Evolutionary conservation across 345 rosid genomes (phyloP), one percentile per base, ranked within the genome.

Genomic region (Excoecaria agallocha): DNA sequence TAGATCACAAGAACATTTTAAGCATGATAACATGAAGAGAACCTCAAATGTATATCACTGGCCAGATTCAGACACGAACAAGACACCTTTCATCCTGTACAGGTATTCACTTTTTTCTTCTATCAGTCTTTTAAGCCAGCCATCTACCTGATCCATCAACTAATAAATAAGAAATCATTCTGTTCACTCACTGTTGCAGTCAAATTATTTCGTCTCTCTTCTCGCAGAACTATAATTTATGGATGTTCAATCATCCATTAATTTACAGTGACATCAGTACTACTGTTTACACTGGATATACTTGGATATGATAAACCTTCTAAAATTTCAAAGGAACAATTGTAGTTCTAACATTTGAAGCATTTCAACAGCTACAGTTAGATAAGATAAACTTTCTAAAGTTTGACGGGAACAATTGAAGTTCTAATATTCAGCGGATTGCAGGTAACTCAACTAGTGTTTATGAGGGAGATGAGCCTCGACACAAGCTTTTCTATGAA

Each of bases 31-130:
- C 51, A 68, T 49, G 46, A 68, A 52, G 35, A 4, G 58, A 73
- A 90, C 96, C 93, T 90, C 91, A 54, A 89, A 86, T n/a, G 89
- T 80, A 19, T 86, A 89, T 4, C 85, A 85, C 74, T 85, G 84
- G 65, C 87, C 88, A 1, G 81, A 82, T 59, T 77, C 77, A 35
- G 79, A 79, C 61, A 89, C 79, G 3, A 85, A 85, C 70, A 90
- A 63, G 19, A 89, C 81, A 11, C 96, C 91, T 79, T 90, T 90
- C 96, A 90, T 86, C 75, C 91, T 79, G 81, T 89, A 90, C 75
- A 90, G 80, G 82, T 90, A 90, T 38, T 89, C 91, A 51, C 87
- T 91, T 77, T 86, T 89, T 68, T 90, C 93, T 75, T 90, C 90
- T 15, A 85, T 76, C 73, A 87, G 66, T 81, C 95, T 86, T 79